These are phyloP conservation scores for Entelexis paramagnoliae DNA, from an alignment of 1,139 yeast species.

Conservation along the genomic window DNA sequence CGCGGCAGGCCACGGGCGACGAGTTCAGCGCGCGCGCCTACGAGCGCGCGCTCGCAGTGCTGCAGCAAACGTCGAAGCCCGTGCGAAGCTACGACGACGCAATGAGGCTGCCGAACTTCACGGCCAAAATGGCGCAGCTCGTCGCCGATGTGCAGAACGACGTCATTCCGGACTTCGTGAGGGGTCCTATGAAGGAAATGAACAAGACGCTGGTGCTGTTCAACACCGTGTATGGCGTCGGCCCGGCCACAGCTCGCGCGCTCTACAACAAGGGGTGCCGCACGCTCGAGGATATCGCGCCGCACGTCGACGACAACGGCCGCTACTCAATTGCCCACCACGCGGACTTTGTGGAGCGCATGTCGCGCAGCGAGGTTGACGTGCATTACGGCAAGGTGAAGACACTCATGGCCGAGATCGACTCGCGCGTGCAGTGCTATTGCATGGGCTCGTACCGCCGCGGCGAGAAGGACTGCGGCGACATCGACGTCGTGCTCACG, in stretches of 20 bases:
- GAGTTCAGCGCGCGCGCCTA: slow-evolving; percentile 41
- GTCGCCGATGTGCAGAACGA: slow-evolving; percentile 43
- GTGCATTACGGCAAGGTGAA: slow-evolving; percentile 36
- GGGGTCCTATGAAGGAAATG: slow-evolving; percentile 9
- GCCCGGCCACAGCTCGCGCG: slow-evolving; percentile 38
- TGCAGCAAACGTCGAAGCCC: slow-evolving; percentile 26
- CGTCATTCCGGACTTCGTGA: slow-evolving; percentile 14
- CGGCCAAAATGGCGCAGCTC: slow-evolving; percentile 40
- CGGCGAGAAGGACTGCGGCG: slow-evolving; percentile 44
- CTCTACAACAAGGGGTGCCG: slow-evolving; percentile 38
- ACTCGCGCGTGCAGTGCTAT: slow-evolving; percentile 33
- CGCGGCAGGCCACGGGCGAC: slow-evolving; percentile 37
- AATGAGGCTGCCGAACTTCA: slow-evolving; percentile 34
- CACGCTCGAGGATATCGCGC: slow-evolving; percentile 36
- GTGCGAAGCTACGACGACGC: slow-evolving; percentile 14
- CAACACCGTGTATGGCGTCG: slow-evolving; percentile 45
- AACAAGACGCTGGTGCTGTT: slow-evolving; percentile 32
- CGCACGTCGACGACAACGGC: slow-evolving; percentile 36
- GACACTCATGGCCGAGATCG: slow-evolving; percentile 33
- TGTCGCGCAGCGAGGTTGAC: slow-evolving; percentile 42
- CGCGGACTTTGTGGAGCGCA: slow-evolving; percentile 42
- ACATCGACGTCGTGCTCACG: slow-evolving; percentile 48
- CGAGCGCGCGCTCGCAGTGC: slow-evolving; percentile 38
- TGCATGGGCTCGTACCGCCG: slow-evolving; percentile 52
- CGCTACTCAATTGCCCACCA: slow-evolving; percentile 40